These are phyloP conservation scores for Seminavis robusta DNA, from an alignment of 108 stramenopile genomes.

Conservation along the genomic window DNA sequence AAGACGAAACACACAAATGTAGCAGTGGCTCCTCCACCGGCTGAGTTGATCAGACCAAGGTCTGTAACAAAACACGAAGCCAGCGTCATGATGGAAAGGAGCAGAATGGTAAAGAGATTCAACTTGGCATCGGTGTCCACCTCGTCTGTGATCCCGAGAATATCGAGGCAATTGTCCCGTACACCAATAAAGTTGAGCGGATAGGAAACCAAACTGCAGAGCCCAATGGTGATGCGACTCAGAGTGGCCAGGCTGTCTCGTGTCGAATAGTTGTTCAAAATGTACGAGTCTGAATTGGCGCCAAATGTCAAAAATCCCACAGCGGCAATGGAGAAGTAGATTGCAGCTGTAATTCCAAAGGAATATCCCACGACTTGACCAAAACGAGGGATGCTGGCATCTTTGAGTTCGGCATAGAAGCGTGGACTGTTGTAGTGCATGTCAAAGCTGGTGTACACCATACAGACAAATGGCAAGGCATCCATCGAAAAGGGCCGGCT, in stretches of 20 bases:
- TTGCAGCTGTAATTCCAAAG: conserved; percentile 47
- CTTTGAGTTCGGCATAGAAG: conserved; percentile 79
- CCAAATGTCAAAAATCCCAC: conserved; percentile 84
- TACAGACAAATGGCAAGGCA: conserved; percentile 50
- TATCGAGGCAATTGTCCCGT: conserved; percentile 74
- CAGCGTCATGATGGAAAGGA: conserved; percentile 32
- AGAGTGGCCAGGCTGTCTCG: conserved; percentile 68
- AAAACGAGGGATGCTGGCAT: conserved; percentile 56
- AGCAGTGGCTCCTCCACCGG: conserved; percentile 82
- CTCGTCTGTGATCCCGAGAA: conserved; percentile 51
- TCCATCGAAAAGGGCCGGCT: conserved; percentile 11
- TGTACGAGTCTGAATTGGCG: conserved; percentile 52
- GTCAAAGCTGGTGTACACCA: conserved; percentile 49
- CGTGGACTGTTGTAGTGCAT: conserved; percentile 87
- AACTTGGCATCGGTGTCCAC: conserved; percentile 50
- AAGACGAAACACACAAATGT: conserved; percentile 78
- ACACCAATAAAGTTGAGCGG: conserved; percentile 88
- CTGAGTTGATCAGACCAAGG: conserved; percentile 57
- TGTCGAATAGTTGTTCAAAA: conserved; percentile 82
- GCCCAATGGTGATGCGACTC: conserved; percentile 67
- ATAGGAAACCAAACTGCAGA: conserved; percentile 71
- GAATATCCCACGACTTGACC: conserved; percentile 46
- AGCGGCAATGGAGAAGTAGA: conserved; percentile 59
- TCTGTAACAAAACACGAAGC: conserved; percentile 41
- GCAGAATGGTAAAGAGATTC: conserved; percentile 50